Base-by-base conservation (phyloP, 2,329 filamentous ascomycete species). In the Cercospora sojina region DNA sequence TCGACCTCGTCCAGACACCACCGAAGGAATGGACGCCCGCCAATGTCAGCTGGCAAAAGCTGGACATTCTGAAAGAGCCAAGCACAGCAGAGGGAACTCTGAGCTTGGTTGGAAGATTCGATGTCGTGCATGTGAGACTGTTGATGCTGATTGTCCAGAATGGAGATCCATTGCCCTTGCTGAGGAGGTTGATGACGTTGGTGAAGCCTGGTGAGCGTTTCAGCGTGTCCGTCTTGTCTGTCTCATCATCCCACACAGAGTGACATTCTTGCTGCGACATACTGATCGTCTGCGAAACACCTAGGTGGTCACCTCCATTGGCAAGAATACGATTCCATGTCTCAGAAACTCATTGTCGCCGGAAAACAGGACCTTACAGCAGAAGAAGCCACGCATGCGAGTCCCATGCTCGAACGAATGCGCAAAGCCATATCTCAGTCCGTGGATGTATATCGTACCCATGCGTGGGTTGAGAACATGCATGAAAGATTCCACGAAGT, bases 261-360 rank as follows among this genome's bases (percentile, higher is more conserved):
- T 9, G 1, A 18, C 10, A 8, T 13, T 27, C 5, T 13, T 16
- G 18, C 10, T n/a, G 18, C 13, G 2, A 25, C 5, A 12, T 23
- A 23, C 47, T 25, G 20, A 23, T 51, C 23, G 3, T 27, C 47
- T 51, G 3, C 6, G 10, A 3, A 51, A 5, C 20, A 10, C 3
- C 12, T 5, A 51, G 70, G 70, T 10, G 71, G 72, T 13, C 70
- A 66, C 47, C 56, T 74, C 0, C 71, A 74, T 23, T 74, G 71
- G 72, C 67, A 71, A 38, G 71, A 72, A 63, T 70, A 67, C 23
- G 62, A 71, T 43, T 41, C 64, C 10, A 35, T 47, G 8, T 67
- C 32, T 1, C 65, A 68, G 25, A 61, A 59, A 18, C 27, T 70
- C 8, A 23, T 69, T 1, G 29, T 67, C 3, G 53, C 47, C 16